phyloP scores from a whole-genome alignment of 768 basidiomycete genomes.

The Pisolithus microcarpus region DNA sequence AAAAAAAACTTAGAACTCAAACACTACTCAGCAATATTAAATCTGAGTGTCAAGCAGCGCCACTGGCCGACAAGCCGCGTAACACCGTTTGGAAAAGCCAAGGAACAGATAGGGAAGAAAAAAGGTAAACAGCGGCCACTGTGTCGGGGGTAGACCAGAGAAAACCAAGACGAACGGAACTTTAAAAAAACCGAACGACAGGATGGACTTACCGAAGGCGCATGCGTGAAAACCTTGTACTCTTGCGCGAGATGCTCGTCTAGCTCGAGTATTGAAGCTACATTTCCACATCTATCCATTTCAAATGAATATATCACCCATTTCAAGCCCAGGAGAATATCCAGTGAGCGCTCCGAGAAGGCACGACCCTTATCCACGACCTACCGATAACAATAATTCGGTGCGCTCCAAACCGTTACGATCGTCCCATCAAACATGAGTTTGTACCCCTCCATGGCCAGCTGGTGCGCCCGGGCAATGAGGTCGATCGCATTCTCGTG shows the following conservation, averaged over 20 bases:
- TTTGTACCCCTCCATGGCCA: constrained; percentile 97
- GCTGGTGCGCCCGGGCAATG: constrained; percentile 94
- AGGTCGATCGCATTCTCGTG: constrained; percentile 91
- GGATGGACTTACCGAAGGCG: constrained; percentile 59
- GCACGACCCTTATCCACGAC: constrained; percentile 19
- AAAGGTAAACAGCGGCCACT: not conserved
- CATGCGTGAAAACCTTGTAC: constrained; percentile 93
- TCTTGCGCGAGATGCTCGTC: constrained; percentile 91
- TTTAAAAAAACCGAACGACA: not conserved
- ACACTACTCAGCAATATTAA: not conserved
- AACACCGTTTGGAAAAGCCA: constrained; percentile 4
- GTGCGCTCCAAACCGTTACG: constrained; percentile 97
- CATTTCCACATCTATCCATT: constrained; percentile 78
- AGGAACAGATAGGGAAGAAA: not conserved
- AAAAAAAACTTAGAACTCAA: no score
- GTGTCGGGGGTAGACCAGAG: no score
- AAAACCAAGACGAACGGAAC: no score
- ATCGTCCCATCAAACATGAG: constrained; percentile 94
- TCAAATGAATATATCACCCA: not conserved
- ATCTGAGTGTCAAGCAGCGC: not conserved
- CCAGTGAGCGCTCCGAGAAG: no score
- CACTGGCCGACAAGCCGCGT: constrained; percentile 1
- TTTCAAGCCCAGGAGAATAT: no score
- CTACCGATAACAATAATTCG: constrained; percentile 96
- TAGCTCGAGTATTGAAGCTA: constrained; percentile 89